Evolutionary conservation across 2,329 filamentous ascomycete genomes (phyloP), one percentile per base, ranked within the genome.

Genomic region (Diaporthe sp.): DNA sequence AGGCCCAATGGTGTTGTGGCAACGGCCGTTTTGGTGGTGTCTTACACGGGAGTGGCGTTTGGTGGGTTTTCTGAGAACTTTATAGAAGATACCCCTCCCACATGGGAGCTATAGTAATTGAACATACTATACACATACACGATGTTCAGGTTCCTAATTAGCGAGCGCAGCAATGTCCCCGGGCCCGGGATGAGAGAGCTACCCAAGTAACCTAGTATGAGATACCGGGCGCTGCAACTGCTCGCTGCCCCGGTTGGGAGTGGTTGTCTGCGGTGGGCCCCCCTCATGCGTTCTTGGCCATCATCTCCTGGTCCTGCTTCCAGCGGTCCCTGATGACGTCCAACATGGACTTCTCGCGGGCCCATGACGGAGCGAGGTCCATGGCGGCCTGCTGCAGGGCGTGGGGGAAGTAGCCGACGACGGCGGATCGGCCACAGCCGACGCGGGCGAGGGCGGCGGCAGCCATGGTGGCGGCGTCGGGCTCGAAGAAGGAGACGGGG

Each of bases 371-470:
- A 61, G 77, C 28, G 33, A 74, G 35, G 12, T 64, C 64, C 67
- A 71, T 22, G 3, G 66, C 35, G 17, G 61, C 47, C 45, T 45
- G 35, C 76, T 77, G 75, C 60, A 79, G 35, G 22, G 77, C 76
- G 50, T 80, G 77, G 19, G 72, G 66, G 68, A 77, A 74, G 40
- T 79, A 77, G 52, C 75, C 77, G 22, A 78, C 73, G 19, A 79
- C 73, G 40, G 73, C 52, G 12, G 50, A 8, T 40, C 72, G 68
- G 2, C 78, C 78, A 42, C 78, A 78, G 28, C 79, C 79, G 7
- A 79, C 77, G 38, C 78, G 69, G 4, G 74, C 77, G 45, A 81
- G 69, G 7, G 76, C 74, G 8, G 76, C 76, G 54, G 69, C 75
- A 2, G 77, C 80, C 70, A 80, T 74, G 25, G 74, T 73, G 15